These are phyloP conservation scores for Mycena floridula DNA, from an alignment of 768 basidiomycete genomes.

Conservation along the genomic window DNA sequence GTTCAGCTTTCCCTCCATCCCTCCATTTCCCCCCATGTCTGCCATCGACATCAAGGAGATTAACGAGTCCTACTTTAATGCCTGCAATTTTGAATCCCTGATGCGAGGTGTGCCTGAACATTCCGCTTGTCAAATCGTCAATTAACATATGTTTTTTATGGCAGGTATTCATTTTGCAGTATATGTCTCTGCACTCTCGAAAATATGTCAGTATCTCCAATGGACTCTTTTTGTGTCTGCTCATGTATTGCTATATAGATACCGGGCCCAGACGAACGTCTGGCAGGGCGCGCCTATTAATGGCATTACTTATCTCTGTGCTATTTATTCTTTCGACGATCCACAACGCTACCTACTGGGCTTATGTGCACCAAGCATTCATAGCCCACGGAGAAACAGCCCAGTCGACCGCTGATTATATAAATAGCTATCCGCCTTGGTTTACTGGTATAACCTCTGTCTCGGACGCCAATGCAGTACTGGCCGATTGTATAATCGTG, in stretches of 20 bases:
- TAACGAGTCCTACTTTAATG: slow-evolving; percentile 3
- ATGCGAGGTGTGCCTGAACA: slow-evolving; percentile 1
- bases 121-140: not conserved
- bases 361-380: not conserved
- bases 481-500: slow-evolving; percentile 2
- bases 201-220: not conserved
- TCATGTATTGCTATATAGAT: not conserved
- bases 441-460: slow-evolving; percentile 4
- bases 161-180: slow-evolving; percentile 4
- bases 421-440: slow-evolving; percentile 1
- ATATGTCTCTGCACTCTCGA: not conserved
- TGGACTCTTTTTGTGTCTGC: not conserved
- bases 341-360: not conserved
- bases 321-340: not conserved
- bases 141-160: not conserved
- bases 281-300: not conserved
- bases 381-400: not conserved
- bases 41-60: slow-evolving; percentile 1
- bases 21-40: not conserved
- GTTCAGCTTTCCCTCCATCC: too few species aligned
- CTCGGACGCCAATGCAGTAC: slow-evolving; percentile 2
- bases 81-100: slow-evolving; percentile 5
- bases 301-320: not conserved
- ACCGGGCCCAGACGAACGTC: not conserved
- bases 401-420: not conserved